Base-by-base conservation (phyloP, 305 asterid genomes). In the Solanum hybrid region DNA sequence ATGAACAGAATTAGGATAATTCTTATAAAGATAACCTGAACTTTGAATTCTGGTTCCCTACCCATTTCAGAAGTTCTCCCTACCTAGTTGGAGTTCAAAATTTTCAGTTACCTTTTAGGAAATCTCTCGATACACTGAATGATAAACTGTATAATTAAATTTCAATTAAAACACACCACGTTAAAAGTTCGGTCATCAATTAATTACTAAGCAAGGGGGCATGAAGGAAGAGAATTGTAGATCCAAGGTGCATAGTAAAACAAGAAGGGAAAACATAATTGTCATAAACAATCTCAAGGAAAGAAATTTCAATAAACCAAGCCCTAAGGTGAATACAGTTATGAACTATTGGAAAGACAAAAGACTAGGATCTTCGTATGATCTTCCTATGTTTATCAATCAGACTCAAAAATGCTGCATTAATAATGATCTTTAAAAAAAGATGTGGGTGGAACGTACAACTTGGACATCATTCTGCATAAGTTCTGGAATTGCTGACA, bases 381-480 rank as follows among this genome's bases (percentile, higher is more conserved):
- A 29, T 46, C 75, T 51, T 18, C 88, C 42, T 28, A 40, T 18
- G 75, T 74, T 26, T 39, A 6, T 18, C 16, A 40, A 87, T 69
- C 31, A 37, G 22, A 74, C 46, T 18, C 73, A 40, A 40, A 87
- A 29, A 36, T 26, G 67, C 39, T 9, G 83, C 85, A 40, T 31
- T 29, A 87, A 74, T 87, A 87, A 74, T 28, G 29, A 40, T 74
- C 82, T 24, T 64, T 18, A 74, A 69, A 87, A 28, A 73, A 37
- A 29, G 46, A 87, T 39, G 39, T 20, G n/a, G 81, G 42, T 20
- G 28, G 78, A 35, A 79, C 90, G 40, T 92, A 97, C 99, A 86
- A 97, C 90, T 91, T 97, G 99, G 90, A 97, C 95, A 90, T 96
- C 99, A 8, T 96, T 98, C 82, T 90, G 93, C 98, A 96, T 12